phyloP scores from a whole-genome alignment of 306 rosid genomes.

The Potentilla sterilis region DNA sequence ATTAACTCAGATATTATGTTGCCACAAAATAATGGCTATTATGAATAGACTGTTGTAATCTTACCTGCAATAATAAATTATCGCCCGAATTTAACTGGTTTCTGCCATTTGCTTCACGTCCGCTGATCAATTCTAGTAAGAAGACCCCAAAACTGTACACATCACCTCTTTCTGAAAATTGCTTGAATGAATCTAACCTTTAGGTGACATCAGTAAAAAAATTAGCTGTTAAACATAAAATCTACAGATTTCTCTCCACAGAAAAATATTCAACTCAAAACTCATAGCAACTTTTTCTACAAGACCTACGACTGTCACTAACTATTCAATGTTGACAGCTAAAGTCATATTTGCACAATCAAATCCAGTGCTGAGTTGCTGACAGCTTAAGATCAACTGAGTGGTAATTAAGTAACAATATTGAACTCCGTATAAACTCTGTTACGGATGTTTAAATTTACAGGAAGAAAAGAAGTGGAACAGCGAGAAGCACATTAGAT shows the following conservation, averaged over 20 bases:
- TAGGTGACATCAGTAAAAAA: neutral
- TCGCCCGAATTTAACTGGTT: conserved; percentile 30
- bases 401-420: neutral
- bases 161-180: conserved; percentile 52
- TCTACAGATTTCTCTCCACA: neutral
- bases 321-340: neutral
- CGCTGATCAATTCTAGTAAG: conserved; percentile 67
- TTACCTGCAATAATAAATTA: conserved; percentile 53
- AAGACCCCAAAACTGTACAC: conserved; percentile 73
- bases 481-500: neutral
- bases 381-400: neutral
- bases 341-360: neutral
- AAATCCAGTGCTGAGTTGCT: neutral
- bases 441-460: neutral
- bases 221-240: neutral
- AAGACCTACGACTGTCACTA: neutral
- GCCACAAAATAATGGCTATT: neutral
- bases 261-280: neutral
- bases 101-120: conserved; percentile 46
- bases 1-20: neutral
- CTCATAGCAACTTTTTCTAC: neutral
- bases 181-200: conserved; percentile 53
- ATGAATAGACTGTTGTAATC: neutral
- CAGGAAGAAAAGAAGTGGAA: neutral
- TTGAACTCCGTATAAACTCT: neutral